Base-by-base conservation (phyloP, 768 basidiomycete genomes). In the Termitomyces sp. region DNA sequence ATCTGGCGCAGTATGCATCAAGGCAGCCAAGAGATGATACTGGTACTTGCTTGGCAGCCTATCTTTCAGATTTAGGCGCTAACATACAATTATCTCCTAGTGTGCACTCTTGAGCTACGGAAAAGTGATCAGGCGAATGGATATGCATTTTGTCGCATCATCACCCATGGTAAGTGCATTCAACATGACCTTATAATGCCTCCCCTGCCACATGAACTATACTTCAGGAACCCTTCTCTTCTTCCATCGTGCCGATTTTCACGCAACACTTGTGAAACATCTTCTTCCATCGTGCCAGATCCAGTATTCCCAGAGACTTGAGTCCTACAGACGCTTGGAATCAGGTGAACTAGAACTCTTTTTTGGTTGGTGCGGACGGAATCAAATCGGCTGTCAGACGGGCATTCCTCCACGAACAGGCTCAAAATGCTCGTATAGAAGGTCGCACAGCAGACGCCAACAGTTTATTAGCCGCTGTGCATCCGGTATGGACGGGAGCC, bases 161-260 rank as follows among this genome's bases (percentile, higher is more conserved):
- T 72, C 20, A 65, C 71, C 63, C 59, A 73, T 38, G 73, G 75
- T 70, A 56, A 51, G 38, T 43, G 64, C 47, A 3, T 17, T 57
- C 2, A 31, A 32, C 6, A 20, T 20, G 20, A 42, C 31, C n/a
- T 49, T 20, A 20, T 36, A 1, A 47, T 47, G 17, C 42, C 32
- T 38, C 46, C 38, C 49, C 43, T 15, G 42, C 47, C 43, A 11
- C 12, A 25, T 36, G 20, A 31, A 29, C 32, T 25, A 20, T 54
- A 17, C 15, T 65, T 62, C 60, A 61, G 70, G 68, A 29, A 63
- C 67, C 31, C 58, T 73, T 46, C 63, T 70, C 31, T 60, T 70
- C n/a, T 73, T 85, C 60, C 84, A 84, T 66, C 79, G 84, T 14
- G 77, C 81, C 2, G 79, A 82, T 56, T 79, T 86, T 45, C 81